A percentile compares a stretch with the other conserved stretches of the same genome.
Conservation (phyloP, 768 basidiomycete species). For the Clitopilus hobsonii region DNA sequence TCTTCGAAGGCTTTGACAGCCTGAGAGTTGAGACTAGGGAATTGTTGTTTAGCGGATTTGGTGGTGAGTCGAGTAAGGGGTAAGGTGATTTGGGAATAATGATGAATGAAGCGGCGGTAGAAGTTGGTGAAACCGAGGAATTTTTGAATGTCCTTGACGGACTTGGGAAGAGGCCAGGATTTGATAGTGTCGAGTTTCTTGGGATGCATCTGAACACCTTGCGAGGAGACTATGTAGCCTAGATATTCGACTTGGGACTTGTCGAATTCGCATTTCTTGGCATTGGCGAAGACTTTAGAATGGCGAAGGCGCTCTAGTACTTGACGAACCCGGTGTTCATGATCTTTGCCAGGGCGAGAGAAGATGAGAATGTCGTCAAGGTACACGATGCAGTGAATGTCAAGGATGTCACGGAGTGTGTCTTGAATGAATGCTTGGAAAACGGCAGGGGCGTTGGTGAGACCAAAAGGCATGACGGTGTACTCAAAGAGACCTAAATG, state of each 20-base stretch:
- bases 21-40: slow-evolving; percentile 5
- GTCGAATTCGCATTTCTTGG: slow-evolving; percentile 37
- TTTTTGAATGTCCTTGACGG: slow-evolving; percentile 20
- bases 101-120: slow-evolving; percentile 20
- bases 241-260: slow-evolving; percentile 32
- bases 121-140: slow-evolving; percentile 34
- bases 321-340: slow-evolving; percentile 24
- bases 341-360: slow-evolving; percentile 27
- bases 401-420: slow-evolving; percentile 30
- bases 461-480: slow-evolving; percentile 31
- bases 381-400: slow-evolving; percentile 35
- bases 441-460: slow-evolving; percentile 32
- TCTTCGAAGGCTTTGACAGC: slow-evolving; percentile 17
- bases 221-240: slow-evolving; percentile 28
- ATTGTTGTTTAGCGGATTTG: slow-evolving; percentile 9
- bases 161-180: slow-evolving; percentile 29
- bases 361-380: slow-evolving; percentile 41
- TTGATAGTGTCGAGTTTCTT: slow-evolving; percentile 30
- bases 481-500: slow-evolving; percentile 32
- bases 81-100: slow-evolving; percentile 18
- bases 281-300: slow-evolving; percentile 26
- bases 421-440: slow-evolving; percentile 41
- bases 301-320: slow-evolving; percentile 26
- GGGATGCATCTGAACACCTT: slow-evolving; percentile 30
- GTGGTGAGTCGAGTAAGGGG: slow-evolving; percentile 19